Evolutionary conservation across 2,329 filamentous ascomycete genomes (phyloP), one percentile per base, ranked within the genome.

Genomic region (Trichocomaceae sp.): DNA sequence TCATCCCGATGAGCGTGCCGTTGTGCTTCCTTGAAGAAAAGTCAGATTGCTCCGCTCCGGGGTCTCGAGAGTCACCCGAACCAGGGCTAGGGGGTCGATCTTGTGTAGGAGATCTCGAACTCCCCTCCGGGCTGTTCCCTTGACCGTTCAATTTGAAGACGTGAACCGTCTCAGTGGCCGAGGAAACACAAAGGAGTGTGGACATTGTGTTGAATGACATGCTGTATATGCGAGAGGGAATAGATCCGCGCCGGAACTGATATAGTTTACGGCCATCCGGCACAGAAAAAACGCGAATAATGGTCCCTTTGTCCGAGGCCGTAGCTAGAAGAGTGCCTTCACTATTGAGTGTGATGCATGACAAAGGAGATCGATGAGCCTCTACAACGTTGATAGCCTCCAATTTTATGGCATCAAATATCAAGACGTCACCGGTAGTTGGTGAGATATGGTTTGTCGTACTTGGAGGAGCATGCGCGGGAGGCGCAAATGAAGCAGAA

Each of bases 151-250:
- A 79, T 53, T 91, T 89, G 76, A 99, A 99, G 50, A 99, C 90
- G 69, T 99, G 93, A 9, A 99, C 86, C 0, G 93, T 99, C 66
- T 99, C 93, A 0, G 91, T 95, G 1, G 90, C 91, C 2, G 92
- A 97, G 5, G 93, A 97, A 41, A 99, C 91, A 66, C 91, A 96
- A 35, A 99, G 82, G 10, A 99, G 78, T 1, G 91, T 96, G 2
- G 91, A 95, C 57, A 88, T 90, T 49, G 90, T 85, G 71, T 99
- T 99, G 75, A 99, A 99, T 1, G 91, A 95, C 90, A 99, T 96
- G 81, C 90, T 95, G 75, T 91, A 96, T 63, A 99, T 99, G 41
- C 89, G 87, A 1, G 91, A 91, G 0, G 93, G 93, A 72, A 96
- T 96, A 2, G 92, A 96, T 44, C 93, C 93, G 60, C 93, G 84